Evolutionary conservation across 2,329 filamentous ascomycete species (phyloP), one percentile per base, ranked within the genome.

Genomic region (Torrubiella hemipterigena): DNA sequence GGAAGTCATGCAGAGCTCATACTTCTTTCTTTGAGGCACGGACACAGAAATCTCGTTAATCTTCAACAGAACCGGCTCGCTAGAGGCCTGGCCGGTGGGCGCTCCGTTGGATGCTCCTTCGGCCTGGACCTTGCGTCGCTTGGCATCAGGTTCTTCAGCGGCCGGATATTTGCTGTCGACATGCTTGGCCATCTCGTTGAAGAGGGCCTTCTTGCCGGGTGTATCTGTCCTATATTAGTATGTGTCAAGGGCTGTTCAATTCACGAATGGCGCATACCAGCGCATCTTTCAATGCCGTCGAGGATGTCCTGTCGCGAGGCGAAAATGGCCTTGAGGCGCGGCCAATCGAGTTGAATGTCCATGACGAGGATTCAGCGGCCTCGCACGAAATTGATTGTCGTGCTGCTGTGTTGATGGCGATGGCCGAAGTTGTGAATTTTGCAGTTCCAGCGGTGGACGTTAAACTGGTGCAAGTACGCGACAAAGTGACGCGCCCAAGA

Each of bases 1-100:
- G 6, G 62, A 54, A 3, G 74, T 80, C 38, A 80, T 69, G 50
- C 70, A 75, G 7, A 81, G 50, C 40, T 74, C 71, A 42, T 73
- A 73, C 51, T 80, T 81, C 54, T 81, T 81, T 39, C 77, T 63
- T 54, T 76, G 72, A 0, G 77, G 77, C 4, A 78, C 63, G 1
- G 73, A 69, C n/a, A 80, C 61, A 0, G 74, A 80, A 14, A 81
- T 73, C 27, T 79, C 76, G 49, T 74, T 76, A 36, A 80, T 60
- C 39, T 69, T 69, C 13, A 79, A 56, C 17, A 77, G 51, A 0
- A 77, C 53, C 6, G 59, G 44, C 41, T 77, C 72, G 6, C 58
- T 53, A 2, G 58, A 56, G 1, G 66, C 59, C 30, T 60, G 59
- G 16, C 52, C 52, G 19, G 45, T 48, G 7, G 33, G 30, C 36